phyloP scores from a whole-genome alignment of 345 rosid genomes.

The Streptanthus diversifolius region DNA sequence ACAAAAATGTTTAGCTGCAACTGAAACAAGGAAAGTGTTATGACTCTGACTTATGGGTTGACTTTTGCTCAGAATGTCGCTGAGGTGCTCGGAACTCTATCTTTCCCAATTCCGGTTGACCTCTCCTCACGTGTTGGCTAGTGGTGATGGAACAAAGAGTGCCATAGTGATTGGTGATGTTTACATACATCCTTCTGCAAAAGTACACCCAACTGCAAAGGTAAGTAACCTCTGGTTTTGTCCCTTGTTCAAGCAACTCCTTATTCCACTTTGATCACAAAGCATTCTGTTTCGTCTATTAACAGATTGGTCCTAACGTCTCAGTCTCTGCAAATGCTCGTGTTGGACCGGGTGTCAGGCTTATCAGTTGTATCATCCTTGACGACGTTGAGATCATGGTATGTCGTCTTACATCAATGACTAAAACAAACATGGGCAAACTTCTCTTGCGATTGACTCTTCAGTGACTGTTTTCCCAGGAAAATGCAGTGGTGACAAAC shows the following conservation, averaged over 20 bases:
- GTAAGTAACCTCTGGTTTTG: slow-evolving; percentile 35
- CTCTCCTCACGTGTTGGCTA: slow-evolving; percentile 71
- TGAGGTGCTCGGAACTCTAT: slow-evolving; percentile 78
- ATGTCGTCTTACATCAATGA: slow-evolving; percentile 7
- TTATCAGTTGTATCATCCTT: slow-evolving; percentile 81
- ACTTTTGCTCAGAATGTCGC: slow-evolving; percentile 63
- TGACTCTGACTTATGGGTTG: slow-evolving; percentile 15
- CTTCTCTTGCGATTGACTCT: slow-evolving; percentile 10
- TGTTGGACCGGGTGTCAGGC: slow-evolving; percentile 91
- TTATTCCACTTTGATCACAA: background rate
- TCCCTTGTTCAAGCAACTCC: background rate
- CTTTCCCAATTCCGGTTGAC: slow-evolving; percentile 75
- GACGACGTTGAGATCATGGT: slow-evolving; percentile 93
- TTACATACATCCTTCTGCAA: slow-evolving; percentile 90
- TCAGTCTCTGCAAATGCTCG: slow-evolving; percentile 90
- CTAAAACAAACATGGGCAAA: background rate
- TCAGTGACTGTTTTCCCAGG: slow-evolving; percentile 44
- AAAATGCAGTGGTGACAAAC: slow-evolving; percentile 80
- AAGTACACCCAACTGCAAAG: slow-evolving; percentile 96
- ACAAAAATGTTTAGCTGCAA: background rate
- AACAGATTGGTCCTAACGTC: slow-evolving; percentile 93
- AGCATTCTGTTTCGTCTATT: background rate
- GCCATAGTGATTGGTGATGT: slow-evolving; percentile 82
- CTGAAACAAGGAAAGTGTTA: slow-evolving; percentile 9
- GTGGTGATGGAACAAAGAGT: slow-evolving; percentile 68